Evolutionary conservation across 2,329 filamentous ascomycete species (phyloP).

Genomic region (Trichothecium roseum): DNA sequence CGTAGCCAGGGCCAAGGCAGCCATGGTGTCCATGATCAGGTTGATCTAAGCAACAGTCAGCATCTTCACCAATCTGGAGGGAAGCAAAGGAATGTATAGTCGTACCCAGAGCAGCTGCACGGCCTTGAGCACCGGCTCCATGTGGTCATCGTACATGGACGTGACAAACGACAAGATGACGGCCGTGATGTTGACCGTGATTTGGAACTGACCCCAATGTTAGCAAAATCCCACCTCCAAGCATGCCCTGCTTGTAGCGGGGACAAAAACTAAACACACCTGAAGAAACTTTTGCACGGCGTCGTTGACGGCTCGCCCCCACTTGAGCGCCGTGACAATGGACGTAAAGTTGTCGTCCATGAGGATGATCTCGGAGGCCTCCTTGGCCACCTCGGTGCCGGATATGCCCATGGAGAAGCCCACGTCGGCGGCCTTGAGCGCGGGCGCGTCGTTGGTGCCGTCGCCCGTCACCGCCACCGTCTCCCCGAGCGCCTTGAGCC

Average conservation of each 20-base stretch:
- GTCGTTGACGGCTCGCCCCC: conserved; percentile 61
- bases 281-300: conserved; percentile 60
- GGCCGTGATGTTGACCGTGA: conserved; percentile 62
- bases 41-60: conserved; percentile 34
- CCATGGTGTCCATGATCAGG: conserved; percentile 60
- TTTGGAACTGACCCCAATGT: conserved; percentile 37
- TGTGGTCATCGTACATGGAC: conserved; percentile 43
- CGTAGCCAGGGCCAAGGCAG: conserved; percentile 53
- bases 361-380: conserved; percentile 57
- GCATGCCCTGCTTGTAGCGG: no score
- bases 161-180: conserved; percentile 56
- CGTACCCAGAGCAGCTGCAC: conserved; percentile 54
- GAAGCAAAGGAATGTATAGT: no score
- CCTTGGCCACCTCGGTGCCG: conserved; percentile 58
- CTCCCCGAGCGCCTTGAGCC: conserved; percentile 43
- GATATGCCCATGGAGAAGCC: conserved; percentile 60
- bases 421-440: conserved; percentile 55
- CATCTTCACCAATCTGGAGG: no score
- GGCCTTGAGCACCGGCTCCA: conserved; percentile 51
- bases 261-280: conserved; percentile 16
- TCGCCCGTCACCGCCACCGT: conserved; percentile 57
- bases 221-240: background rate
- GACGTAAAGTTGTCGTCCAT: conserved; percentile 58
- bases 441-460: conserved; percentile 56
- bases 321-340: conserved; percentile 56